phyloP scores from a whole-genome alignment of 2,329 filamentous ascomycete species.

The Meredithiella fracta region DNA sequence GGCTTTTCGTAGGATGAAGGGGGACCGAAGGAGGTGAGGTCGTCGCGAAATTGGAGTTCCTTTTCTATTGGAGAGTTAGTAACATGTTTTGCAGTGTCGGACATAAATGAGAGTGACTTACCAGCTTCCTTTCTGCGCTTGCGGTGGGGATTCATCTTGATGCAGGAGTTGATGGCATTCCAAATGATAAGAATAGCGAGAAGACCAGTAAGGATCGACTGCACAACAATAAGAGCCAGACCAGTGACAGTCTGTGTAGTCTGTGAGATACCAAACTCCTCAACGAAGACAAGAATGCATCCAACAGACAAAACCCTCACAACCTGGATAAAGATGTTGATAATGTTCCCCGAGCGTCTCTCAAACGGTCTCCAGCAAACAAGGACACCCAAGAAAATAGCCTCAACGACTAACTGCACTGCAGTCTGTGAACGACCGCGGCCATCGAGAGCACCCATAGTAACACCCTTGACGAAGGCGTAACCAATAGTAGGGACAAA shows the following conservation, averaged over 20 bases:
- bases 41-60: slow-evolving; percentile 43
- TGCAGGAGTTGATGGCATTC: slow-evolving; percentile 71
- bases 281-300: slow-evolving; percentile 84
- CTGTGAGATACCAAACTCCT: slow-evolving; percentile 75
- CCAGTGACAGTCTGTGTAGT: slow-evolving; percentile 90
- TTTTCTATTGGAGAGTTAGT: slow-evolving; percentile 44
- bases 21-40: slow-evolving; percentile 72
- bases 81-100: no score
- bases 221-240: slow-evolving; percentile 82
- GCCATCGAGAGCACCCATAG: slow-evolving; percentile 71
- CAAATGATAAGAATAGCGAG: slow-evolving; percentile 76
- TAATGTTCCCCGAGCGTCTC: slow-evolving; percentile 72
- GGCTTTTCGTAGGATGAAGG: slow-evolving; percentile 51
- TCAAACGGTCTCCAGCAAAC: slow-evolving; percentile 77
- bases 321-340: slow-evolving; percentile 83
- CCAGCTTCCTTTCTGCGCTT: slow-evolving; percentile 77
- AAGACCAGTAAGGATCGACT: slow-evolving; percentile 65
- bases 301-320: slow-evolving; percentile 77
- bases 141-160: slow-evolving; percentile 78
- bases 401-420: slow-evolving; percentile 67
- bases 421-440: slow-evolving; percentile 69
- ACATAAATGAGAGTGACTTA: slow-evolving; percentile 31
- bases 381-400: slow-evolving; percentile 59
- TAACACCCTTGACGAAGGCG: slow-evolving; percentile 74
- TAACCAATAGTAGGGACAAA: slow-evolving; percentile 83